Base-by-base conservation (phyloP, 2,329 filamentous ascomycete species). In the Aspergillaceae sp. region DNA sequence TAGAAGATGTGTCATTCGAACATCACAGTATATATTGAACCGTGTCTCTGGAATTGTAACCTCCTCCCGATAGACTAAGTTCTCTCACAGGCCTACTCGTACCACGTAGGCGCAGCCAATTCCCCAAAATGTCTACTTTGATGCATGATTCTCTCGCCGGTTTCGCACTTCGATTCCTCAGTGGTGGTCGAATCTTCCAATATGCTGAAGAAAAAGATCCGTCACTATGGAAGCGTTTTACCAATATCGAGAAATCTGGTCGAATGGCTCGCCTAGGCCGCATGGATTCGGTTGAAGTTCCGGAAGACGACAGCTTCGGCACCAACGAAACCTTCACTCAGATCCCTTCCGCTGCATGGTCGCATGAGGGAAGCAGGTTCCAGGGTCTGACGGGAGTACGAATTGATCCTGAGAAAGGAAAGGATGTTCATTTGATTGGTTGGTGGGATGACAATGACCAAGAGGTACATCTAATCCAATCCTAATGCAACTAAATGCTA, bases 341-440 rank as follows among this genome's bases (percentile, higher is more conserved):
- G 30, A 52, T 35, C 29, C 47, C 38, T 26, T 49, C 41, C 36
- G 47, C 32, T 33, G 60, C 46, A 37, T 49, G 48, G 48, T 50
- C 40, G 43, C 49, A 58, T 3, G 55, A 55, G 1, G 53, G 51
- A 10, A 55, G 61, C 40, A 28, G 43, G 11, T 51, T 64, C 45
- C 71, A 71, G 42, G 52, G 68, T 29, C 59, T 64, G 3, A 73
- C 66, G 40, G 70, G 70, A 19, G 62, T 68, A 6, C 59, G 57
- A 29, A 59, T 76, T 9, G 74, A 79, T 55, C 64, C 69, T 1
- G 76, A 79, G 52, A 78, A 77, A 51, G 74, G 75, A 1, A 66
- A 60, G 48, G 74, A 79, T 56, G 56, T 69, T 5, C 61, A 73
- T 45, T 59, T 80, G 4, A 68, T 80, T 5, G 65, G 69, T 33